Conservation (phyloP, 192 early-diverging fungal species). For the Coemansia aciculifera region DNA sequence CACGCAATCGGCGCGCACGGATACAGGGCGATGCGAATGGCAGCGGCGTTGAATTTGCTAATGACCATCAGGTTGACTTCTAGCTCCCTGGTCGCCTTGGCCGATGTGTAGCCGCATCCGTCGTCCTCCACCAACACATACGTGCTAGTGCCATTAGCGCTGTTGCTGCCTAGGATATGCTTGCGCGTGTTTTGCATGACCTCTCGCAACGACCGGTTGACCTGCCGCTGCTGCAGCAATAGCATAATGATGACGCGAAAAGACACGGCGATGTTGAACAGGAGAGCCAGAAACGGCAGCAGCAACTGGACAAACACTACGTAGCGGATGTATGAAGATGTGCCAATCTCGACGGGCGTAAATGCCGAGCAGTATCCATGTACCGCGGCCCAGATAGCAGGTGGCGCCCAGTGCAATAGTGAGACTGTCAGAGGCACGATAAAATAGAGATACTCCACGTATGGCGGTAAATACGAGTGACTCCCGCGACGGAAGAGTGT, state of each 20-base stretch:
- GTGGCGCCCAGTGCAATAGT: slow-evolving; percentile 15
- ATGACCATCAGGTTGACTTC: slow-evolving; percentile 22
- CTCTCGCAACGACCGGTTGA: slow-evolving; percentile 14
- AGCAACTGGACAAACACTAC: slow-evolving; percentile 16
- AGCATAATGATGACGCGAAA: slow-evolving; percentile 20
- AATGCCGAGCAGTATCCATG: slow-evolving; percentile 21
- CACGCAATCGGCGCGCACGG: slow-evolving; percentile 27
- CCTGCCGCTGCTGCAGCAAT: slow-evolving; percentile 22
- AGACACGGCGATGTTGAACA: slow-evolving; percentile 34
- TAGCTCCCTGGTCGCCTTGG: slow-evolving; percentile 16
- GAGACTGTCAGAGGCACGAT: slow-evolving; percentile 18
- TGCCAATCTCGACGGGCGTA: slow-evolving; percentile 13
- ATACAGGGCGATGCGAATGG: slow-evolving; percentile 46
- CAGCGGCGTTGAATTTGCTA: slow-evolving; percentile 32
- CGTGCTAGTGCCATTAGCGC: not conserved
- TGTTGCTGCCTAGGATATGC: not conserved
- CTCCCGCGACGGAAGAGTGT: slow-evolving; percentile 18
- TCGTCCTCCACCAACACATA: not conserved
- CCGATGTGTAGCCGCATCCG: slow-evolving; percentile 1
- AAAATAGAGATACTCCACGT: slow-evolving; percentile 40
- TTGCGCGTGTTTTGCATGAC: slow-evolving; percentile 11
- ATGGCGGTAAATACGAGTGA: slow-evolving; percentile 18
- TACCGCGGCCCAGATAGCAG: slow-evolving; percentile 16
- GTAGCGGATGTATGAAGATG: slow-evolving; percentile 19
- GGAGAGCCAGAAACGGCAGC: slow-evolving; percentile 22